These are phyloP conservation scores for Coelastrella sp. DNA, from an alignment of 139 green algal genomes.

Conservation along the genomic window DNA sequence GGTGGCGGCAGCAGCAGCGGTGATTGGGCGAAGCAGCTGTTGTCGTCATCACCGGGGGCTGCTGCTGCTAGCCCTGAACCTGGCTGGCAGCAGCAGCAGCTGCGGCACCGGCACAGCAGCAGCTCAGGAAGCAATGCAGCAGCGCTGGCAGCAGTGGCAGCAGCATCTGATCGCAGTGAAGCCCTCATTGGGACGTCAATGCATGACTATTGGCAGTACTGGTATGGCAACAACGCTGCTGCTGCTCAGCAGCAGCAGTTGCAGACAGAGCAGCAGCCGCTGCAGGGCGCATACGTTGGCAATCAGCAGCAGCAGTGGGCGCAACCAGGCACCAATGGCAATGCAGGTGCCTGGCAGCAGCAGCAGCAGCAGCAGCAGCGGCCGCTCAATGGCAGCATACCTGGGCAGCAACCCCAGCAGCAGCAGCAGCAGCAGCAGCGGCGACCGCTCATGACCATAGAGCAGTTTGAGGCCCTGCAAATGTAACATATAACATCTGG, in stretches of 20 bases:
- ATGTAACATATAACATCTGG: neutral
- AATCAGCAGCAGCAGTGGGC: neutral
- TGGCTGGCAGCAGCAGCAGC: neutral
- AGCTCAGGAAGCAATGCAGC: neutral
- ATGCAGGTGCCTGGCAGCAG: neutral
- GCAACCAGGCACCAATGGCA: neutral
- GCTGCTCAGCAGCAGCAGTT: neutral
- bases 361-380: slow-evolving; percentile 1
- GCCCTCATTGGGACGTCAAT: neutral
- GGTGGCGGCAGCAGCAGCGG: neutral
- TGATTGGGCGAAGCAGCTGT: neutral
- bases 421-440: slow-evolving; percentile 12
- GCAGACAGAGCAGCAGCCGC: neutral
- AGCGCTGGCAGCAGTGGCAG: neutral
- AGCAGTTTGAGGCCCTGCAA: neutral
- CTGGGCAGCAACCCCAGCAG: neutral
- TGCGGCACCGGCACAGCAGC: neutral
- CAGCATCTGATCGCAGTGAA: neutral
- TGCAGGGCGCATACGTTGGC: neutral
- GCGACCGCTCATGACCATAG: slow-evolving; percentile 3
- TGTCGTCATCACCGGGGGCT: neutral
- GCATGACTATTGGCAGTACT: slow-evolving; percentile 6
- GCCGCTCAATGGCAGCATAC: neutral
- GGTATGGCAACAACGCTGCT: neutral
- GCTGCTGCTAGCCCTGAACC: neutral